Evolutionary conservation across 768 basidiomycete species (phyloP).

Genomic region (Termitomyces sp.): DNA sequence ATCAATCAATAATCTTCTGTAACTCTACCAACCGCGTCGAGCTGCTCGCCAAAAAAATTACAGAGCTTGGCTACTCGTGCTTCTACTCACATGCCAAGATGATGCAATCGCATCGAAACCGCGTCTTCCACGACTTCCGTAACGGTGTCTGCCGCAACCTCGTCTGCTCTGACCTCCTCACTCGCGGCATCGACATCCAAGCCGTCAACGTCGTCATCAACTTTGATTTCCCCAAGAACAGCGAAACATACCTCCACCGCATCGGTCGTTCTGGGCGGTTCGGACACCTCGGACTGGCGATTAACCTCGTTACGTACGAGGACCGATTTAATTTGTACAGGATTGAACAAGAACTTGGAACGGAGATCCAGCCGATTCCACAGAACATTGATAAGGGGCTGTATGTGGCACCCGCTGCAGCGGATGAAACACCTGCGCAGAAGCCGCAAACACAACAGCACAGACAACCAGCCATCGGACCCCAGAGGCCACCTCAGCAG

Average conservation of each 20-base stretch:
- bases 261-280: slow-evolving; percentile 98
- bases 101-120: slow-evolving; percentile 97
- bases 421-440: slow-evolving; percentile 33
- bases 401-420: slow-evolving; percentile 79
- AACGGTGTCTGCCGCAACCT: slow-evolving; percentile 98
- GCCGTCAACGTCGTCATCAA: slow-evolving; percentile 99
- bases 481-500: slow-evolving; percentile 21
- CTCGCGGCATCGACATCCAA: slow-evolving; percentile 99
- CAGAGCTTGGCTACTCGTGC: slow-evolving; percentile 98
- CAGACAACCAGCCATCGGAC: slow-evolving; percentile 16
- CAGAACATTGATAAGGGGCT: slow-evolving; percentile 84
- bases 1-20: slow-evolving; percentile 99
- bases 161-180: slow-evolving; percentile 96
- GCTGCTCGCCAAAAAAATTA: slow-evolving; percentile 98
- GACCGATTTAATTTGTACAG: slow-evolving; percentile 97
- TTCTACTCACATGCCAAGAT: slow-evolving; percentile 99
- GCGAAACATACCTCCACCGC: slow-evolving; percentile 97
- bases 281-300: slow-evolving; percentile 94
- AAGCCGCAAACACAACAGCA: slow-evolving; percentile 30
- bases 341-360: slow-evolving; percentile 97
- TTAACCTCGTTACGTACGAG: slow-evolving; percentile 97
- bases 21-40: slow-evolving; percentile 99
- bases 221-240: slow-evolving; percentile 99
- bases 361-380: slow-evolving; percentile 96
- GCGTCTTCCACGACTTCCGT: slow-evolving; percentile 99